Percentiles rank a stretch among this genome's conserved stretches.
Evolutionary conservation across 2,329 filamentous ascomycete species (phyloP).

Genomic region (Lasiodiplodia gonubiensis): DNA sequence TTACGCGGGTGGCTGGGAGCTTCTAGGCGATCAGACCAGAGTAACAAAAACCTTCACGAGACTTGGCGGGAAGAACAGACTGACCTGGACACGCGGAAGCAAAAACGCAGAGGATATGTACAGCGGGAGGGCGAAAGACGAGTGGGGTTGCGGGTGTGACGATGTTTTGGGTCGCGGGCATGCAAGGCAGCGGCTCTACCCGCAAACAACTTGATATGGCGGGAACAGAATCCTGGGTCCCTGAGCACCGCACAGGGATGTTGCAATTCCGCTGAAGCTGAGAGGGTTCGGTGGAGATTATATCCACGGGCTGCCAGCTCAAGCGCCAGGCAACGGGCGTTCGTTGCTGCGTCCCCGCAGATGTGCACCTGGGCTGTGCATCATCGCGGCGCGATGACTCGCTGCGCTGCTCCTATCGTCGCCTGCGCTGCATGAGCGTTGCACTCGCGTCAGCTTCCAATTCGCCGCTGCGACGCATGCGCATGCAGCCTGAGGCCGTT

Average conservation of each 20-base stretch:
- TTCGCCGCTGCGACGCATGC: background rate
- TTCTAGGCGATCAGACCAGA: background rate
- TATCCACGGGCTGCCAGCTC: constrained; percentile 2
- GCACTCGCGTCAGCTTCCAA: constrained; percentile 24
- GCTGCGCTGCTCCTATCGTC: constrained; percentile 16
- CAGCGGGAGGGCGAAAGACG: background rate
- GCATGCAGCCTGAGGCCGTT: constrained; percentile 18
- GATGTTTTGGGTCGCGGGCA: constrained; percentile 11
- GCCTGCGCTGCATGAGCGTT: constrained; percentile 21
- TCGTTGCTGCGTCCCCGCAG: constrained; percentile 15
- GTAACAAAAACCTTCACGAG: background rate
- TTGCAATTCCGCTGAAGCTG: background rate
- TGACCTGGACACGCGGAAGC: background rate
- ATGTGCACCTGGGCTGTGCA: constrained; percentile 22
- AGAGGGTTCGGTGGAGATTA: constrained; percentile 2
- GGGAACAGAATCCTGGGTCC: constrained; percentile 7
- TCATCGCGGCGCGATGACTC: constrained; percentile 11
- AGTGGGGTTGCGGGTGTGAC: constrained; percentile 16
- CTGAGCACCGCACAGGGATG: constrained; percentile 13
- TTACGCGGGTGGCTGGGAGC: constrained; percentile 24
- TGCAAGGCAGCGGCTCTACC: constrained; percentile 25
- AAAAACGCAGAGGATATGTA: constrained; percentile 11
- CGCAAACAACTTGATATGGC: constrained; percentile 14
- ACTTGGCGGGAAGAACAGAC: background rate
- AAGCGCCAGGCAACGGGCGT: background rate